A percentile compares a stretch with the other conserved stretches of the same genome.
Conservation (phyloP, 345 rosid genomes). For the Heritiera littoralis region DNA sequence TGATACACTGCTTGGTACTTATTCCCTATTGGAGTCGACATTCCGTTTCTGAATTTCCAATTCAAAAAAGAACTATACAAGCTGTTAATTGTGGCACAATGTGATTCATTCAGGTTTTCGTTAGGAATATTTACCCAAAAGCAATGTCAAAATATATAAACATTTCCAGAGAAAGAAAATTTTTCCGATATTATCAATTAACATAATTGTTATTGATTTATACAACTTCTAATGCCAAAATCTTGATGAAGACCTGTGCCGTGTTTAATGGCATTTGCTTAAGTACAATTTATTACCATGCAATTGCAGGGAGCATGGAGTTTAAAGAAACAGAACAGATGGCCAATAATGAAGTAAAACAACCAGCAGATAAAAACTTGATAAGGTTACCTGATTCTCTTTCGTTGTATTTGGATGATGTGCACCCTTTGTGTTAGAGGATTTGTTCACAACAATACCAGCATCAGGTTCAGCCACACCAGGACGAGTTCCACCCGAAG, state of each 20-base stretch:
- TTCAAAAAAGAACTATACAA: neutral
- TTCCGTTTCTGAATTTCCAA: neutral
- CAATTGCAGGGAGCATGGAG: neutral
- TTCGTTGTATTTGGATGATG: conserved; percentile 33
- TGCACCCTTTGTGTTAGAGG: conserved; percentile 28
- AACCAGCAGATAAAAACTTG: neutral
- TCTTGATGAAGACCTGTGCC: neutral
- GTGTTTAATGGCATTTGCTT: neutral
- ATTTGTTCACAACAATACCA: conserved; percentile 33
- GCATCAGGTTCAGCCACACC: conserved; percentile 37
- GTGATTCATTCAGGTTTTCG: conserved; percentile 7
- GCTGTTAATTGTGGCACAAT: neutral
- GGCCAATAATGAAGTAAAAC: neutral
- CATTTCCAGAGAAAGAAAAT: neutral
- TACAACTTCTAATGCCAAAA: neutral
- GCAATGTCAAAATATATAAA: neutral
- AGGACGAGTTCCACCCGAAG: conserved; percentile 63
- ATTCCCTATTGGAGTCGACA: neutral
- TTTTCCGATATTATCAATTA: neutral
- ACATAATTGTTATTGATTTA: neutral
- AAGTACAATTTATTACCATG: neutral
- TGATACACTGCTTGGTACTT: neutral
- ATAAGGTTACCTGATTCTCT: conserved; percentile 46
- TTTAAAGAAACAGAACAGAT: neutral
- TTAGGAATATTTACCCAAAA: neutral